Evolutionary conservation across 2,329 filamentous ascomycete species (phyloP).

Genomic region (Verticillium tricorpus): DNA sequence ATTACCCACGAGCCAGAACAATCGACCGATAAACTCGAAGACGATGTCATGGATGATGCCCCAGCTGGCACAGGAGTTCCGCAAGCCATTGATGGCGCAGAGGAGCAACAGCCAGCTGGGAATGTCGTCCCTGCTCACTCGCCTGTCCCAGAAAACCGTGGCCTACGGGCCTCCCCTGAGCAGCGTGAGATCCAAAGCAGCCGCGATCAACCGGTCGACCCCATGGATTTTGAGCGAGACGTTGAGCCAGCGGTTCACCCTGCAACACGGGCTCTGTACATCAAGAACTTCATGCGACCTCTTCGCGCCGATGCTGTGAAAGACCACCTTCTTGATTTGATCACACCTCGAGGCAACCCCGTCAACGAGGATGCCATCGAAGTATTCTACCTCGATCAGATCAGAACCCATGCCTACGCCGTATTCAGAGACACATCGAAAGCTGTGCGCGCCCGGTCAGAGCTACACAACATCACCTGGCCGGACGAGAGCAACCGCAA

Average conservation of each 20-base stretch:
- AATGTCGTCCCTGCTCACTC: not conserved
- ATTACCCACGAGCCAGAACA: not conserved
- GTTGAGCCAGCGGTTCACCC: constrained; percentile 60
- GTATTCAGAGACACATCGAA: constrained; percentile 64
- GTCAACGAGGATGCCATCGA: constrained; percentile 53
- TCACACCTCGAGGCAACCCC: constrained; percentile 49
- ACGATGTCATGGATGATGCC: not conserved
- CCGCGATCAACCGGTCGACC: constrained; percentile 8
- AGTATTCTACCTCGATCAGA: constrained; percentile 74
- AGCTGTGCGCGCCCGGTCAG: constrained; percentile 71
- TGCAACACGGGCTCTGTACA: constrained; percentile 76
- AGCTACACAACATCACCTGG: constrained; percentile 77
- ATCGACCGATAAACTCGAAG: not conserved
- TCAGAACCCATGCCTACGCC: constrained; percentile 85
- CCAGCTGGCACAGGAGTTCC: not conserved
- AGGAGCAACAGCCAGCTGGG: not conserved
- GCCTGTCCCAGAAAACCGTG: not conserved
- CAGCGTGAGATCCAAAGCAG: not conserved
- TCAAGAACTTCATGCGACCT: constrained; percentile 85
- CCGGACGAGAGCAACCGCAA: constrained; percentile 83
- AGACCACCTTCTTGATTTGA: constrained; percentile 65
- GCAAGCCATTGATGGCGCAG: not conserved
- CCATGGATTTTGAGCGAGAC: constrained; percentile 28
- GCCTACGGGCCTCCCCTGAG: not conserved
- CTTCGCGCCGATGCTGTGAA: constrained; percentile 65